Evolutionary conservation across 805 yeast species (phyloP).

Genomic region (Wickerhamiella siamensis): DNA sequence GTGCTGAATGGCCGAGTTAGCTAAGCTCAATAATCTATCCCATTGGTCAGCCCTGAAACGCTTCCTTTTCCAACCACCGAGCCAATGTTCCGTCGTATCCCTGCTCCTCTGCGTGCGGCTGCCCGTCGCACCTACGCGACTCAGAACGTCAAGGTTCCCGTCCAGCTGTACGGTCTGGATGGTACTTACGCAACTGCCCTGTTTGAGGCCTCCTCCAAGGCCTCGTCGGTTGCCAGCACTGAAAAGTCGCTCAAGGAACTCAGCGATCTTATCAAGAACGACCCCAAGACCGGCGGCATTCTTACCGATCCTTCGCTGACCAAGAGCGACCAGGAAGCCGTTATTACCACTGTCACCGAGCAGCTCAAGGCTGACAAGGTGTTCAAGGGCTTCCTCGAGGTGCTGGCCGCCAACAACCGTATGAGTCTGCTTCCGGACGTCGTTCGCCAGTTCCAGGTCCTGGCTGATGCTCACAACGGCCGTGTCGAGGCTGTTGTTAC

Average conservation of each 20-base stretch:
- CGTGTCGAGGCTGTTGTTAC: slow-evolving; percentile 87
- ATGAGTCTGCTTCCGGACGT: slow-evolving; percentile 53
- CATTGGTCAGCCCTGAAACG: slow-evolving; percentile 1
- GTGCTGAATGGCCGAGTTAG: no score
- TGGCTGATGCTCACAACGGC: slow-evolving; percentile 83
- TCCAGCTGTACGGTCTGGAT: slow-evolving; percentile 86
- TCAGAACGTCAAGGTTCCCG: slow-evolving; percentile 57
- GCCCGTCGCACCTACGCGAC: slow-evolving; percentile 1
- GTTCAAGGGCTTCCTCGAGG: slow-evolving; percentile 64
- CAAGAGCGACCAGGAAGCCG: slow-evolving; percentile 52
- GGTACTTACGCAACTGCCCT: slow-evolving; percentile 96
- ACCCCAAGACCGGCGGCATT: slow-evolving; percentile 45
- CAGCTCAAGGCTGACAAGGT: slow-evolving; percentile 46
- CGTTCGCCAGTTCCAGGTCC: slow-evolving; percentile 54
- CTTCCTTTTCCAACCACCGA: slow-evolving; percentile 1
- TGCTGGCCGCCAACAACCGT: slow-evolving; percentile 91
- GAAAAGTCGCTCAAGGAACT: slow-evolving; percentile 49
- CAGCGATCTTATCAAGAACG: slow-evolving; percentile 40
- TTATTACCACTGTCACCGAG: slow-evolving; percentile 44
- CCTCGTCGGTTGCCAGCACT: slow-evolving; percentile 59
- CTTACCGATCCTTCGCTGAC: slow-evolving; percentile 77
- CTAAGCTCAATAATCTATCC: background rate
- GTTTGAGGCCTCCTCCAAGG: slow-evolving; percentile 79
- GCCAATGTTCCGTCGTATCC: slow-evolving; percentile 2
- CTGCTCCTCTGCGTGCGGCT: background rate